These are phyloP conservation scores for Hanseniaspora hatyaiensis DNA, from an alignment of 805 yeast genomes.

Conservation along the genomic window DNA sequence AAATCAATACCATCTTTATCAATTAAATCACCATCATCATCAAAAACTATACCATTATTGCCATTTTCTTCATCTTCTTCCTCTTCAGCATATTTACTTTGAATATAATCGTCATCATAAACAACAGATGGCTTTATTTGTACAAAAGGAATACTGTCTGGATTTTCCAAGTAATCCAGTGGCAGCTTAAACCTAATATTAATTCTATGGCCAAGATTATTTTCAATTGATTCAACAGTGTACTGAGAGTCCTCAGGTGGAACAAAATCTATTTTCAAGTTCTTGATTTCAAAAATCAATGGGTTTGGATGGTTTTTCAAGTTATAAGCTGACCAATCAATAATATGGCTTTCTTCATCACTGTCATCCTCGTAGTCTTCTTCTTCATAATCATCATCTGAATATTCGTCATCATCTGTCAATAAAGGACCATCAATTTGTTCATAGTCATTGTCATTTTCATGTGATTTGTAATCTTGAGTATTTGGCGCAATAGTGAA, in stretches of 20 bases:
- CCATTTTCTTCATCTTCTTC: slow-evolving; percentile 3
- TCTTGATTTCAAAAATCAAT: slow-evolving; percentile 9
- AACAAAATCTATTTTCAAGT: slow-evolving; percentile 10
- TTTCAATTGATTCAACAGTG: slow-evolving; percentile 13
- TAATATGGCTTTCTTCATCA: slow-evolving; percentile 22
- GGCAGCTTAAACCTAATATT: slow-evolving; percentile 8
- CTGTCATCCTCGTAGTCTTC: slow-evolving; percentile 31
- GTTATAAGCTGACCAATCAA: slow-evolving; percentile 2
- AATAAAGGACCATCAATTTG: slow-evolving; percentile 16
- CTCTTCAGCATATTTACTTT: slow-evolving; percentile 8
- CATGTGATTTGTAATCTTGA: slow-evolving; percentile 27
- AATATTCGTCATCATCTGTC: slow-evolving; percentile 21
- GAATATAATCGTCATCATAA: slow-evolving; percentile 10
- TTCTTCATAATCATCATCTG: slow-evolving; percentile 24
- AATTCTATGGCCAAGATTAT: slow-evolving; percentile 7
- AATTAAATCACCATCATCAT: slow-evolving; percentile 16
- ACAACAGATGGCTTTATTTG: slow-evolving; percentile 5
- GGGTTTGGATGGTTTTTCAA: slow-evolving; percentile 15
- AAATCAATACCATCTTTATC: slow-evolving; percentile 13
- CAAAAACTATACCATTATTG: slow-evolving; percentile 8
- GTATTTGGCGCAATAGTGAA: slow-evolving; percentile 3
- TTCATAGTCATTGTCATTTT: not conserved
- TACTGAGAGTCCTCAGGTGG: slow-evolving; percentile 15
- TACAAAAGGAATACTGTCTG: slow-evolving; percentile 7
- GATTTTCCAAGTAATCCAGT: slow-evolving; percentile 4